These are phyloP conservation scores for Diaporthe sp. DNA, from an alignment of 2,329 filamentous ascomycete genomes.

Conservation along the genomic window DNA sequence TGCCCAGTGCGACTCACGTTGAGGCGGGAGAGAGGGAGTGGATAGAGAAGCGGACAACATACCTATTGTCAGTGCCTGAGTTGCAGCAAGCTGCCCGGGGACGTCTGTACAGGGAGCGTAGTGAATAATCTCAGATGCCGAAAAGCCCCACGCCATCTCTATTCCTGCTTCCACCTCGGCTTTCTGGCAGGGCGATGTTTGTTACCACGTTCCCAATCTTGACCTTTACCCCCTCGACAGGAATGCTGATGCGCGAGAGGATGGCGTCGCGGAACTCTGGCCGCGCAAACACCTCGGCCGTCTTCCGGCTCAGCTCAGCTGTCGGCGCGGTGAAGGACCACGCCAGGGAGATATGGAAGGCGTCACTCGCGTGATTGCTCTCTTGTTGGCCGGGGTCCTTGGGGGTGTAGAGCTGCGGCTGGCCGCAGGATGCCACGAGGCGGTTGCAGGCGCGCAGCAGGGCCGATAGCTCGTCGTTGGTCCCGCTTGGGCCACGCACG, in stretches of 20 bases:
- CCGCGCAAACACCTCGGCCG: slow-evolving; percentile 47
- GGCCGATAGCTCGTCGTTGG: slow-evolving; percentile 67
- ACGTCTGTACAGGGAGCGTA: neutral
- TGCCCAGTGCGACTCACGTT: neutral
- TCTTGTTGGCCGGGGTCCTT: slow-evolving; percentile 5
- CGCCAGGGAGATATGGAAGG: slow-evolving; percentile 90
- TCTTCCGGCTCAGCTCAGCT: slow-evolving; percentile 54
- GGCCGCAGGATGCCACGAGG: slow-evolving; percentile 69
- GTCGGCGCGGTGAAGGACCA: slow-evolving; percentile 77
- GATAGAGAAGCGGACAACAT: neutral
- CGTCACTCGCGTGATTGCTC: slow-evolving; percentile 47
- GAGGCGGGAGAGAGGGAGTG: neutral
- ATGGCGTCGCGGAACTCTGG: slow-evolving; percentile 41
- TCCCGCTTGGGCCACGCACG: slow-evolving; percentile 56
- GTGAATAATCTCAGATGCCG: slow-evolving; percentile 28
- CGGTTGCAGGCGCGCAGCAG: slow-evolving; percentile 78
- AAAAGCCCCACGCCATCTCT: slow-evolving; percentile 23
- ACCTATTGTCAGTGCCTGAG: neutral
- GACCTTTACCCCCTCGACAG: slow-evolving; percentile 73
- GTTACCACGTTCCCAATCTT: slow-evolving; percentile 81
- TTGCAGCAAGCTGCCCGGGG: neutral
- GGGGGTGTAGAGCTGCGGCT: slow-evolving; percentile 77
- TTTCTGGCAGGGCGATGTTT: slow-evolving; percentile 54
- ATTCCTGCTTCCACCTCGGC: slow-evolving; percentile 8
- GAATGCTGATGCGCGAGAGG: slow-evolving; percentile 60